Percentiles rank a stretch among this genome's conserved stretches.
These are phyloP conservation scores for Moricandia arvensis DNA, from an alignment of 345 rosid species.

Conservation along the genomic window DNA sequence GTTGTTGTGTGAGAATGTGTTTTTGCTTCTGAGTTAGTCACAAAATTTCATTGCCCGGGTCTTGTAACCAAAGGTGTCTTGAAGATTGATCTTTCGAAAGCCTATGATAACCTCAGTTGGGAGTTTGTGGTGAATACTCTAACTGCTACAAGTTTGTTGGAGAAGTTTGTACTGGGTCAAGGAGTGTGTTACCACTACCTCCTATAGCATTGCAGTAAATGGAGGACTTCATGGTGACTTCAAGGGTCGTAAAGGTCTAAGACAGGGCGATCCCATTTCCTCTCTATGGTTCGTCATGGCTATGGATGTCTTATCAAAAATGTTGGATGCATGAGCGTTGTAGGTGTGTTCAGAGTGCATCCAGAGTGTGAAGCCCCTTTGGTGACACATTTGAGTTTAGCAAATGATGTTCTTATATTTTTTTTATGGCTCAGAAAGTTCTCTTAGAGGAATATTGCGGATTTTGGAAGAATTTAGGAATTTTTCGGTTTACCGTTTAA, in stretches of 20 bases:
- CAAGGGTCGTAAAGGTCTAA: neutral
- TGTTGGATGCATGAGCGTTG: neutral
- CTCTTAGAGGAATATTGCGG: no score
- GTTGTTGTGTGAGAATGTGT: no score
- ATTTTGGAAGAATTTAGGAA: no score
- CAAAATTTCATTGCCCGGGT: no score
- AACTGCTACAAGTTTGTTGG: no score
- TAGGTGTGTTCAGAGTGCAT: neutral
- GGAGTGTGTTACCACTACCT: neutral
- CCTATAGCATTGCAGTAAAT: neutral
- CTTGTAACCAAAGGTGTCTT: no score
- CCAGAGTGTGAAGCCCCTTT: neutral
- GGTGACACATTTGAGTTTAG: neutral
- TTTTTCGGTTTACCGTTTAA: no score
- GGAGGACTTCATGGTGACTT: neutral
- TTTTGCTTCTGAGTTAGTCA: neutral
- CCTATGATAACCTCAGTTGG: neutral
- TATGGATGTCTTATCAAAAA: neutral
- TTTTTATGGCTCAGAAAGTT: neutral
- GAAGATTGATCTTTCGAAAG: neutral
- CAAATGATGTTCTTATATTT: neutral
- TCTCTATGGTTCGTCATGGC: neutral
- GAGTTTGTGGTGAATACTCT: no score
- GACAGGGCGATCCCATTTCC: neutral
- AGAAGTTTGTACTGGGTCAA: no score